A percentile compares a stretch with the other conserved stretches of the same genome.
Evolutionary conservation across 305 asterid genomes (phyloP).

Genomic region (Rubia tinctorum): DNA sequence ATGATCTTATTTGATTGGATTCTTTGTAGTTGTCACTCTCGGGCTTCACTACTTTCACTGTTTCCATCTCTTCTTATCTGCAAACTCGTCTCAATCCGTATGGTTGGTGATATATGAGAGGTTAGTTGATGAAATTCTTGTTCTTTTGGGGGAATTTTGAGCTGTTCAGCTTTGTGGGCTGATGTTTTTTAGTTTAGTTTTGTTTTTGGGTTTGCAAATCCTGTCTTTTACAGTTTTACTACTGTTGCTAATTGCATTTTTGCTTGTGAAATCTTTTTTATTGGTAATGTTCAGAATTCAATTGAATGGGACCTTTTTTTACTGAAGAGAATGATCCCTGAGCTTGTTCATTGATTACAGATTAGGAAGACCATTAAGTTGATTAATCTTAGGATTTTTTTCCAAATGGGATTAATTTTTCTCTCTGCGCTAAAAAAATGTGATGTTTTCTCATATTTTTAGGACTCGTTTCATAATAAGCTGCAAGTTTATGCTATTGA

Average conservation of each 20-base stretch:
- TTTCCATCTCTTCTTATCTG: slow-evolving; percentile 76
- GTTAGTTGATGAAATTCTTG: slow-evolving; percentile 31
- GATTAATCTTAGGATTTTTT: not conserved
- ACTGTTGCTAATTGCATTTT: not conserved
- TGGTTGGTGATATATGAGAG: slow-evolving; percentile 87
- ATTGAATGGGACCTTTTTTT: not conserved
- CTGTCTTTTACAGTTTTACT: slow-evolving; percentile 2
- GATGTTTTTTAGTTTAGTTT: slow-evolving; percentile 21
- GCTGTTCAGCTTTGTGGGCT: slow-evolving; percentile 19
- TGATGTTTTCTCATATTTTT: not conserved
- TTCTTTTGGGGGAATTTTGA: slow-evolving; percentile 1
- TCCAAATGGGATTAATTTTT: not conserved
- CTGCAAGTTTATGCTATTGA: not conserved
- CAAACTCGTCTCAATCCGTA: slow-evolving; percentile 62
- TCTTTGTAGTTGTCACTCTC: slow-evolving; percentile 21
- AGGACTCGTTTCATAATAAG: not conserved
- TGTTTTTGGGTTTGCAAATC: not conserved
- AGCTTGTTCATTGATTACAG: not conserved
- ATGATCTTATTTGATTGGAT: slow-evolving; percentile 66
- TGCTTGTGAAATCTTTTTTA: not conserved
- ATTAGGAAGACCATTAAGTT: not conserved
- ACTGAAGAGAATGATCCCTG: not conserved
- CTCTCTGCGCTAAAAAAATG: not conserved
- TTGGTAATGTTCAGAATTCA: not conserved
- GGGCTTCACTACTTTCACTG: slow-evolving; percentile 36